Conservation (phyloP, 116 monocot species). For the Cymodocea nodosa region DNA sequence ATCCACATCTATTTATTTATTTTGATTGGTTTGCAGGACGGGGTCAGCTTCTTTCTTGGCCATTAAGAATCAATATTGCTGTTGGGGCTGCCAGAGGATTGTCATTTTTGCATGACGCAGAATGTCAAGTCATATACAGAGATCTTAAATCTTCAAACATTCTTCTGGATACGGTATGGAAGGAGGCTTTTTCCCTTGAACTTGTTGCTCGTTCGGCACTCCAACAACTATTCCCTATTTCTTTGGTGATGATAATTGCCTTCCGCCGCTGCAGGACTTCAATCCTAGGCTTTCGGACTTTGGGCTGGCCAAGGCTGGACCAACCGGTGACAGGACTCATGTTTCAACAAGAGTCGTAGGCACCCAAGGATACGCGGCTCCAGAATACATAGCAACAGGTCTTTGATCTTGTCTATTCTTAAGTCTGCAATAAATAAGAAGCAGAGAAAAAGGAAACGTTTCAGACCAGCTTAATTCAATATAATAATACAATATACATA, state of each 20-base stretch:
- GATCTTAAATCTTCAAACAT: constrained; percentile 75
- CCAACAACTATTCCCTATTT: not conserved
- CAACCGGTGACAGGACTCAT: constrained; percentile 59
- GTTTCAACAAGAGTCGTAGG: constrained; percentile 64
- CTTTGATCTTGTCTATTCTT: too few species aligned
- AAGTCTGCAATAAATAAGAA: too few species aligned
- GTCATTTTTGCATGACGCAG: constrained; percentile 47
- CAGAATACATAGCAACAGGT: constrained; percentile 77
- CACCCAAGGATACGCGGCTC: constrained; percentile 75
- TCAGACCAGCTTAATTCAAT: too few species aligned
- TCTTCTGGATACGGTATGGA: constrained; percentile 57
- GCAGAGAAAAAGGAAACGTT: too few species aligned
- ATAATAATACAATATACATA: not conserved
- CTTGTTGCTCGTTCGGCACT: not conserved
- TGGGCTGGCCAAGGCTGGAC: constrained; percentile 73
- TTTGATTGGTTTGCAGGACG: constrained; percentile 28
- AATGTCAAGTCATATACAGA: constrained; percentile 55
- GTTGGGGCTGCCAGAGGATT: constrained; percentile 59
- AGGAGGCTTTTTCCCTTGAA: not conserved
- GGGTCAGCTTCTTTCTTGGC: constrained; percentile 61
- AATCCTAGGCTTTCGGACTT: constrained; percentile 63
- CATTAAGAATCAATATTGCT: constrained; percentile 52
- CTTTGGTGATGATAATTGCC: not conserved
- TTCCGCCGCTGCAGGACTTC: constrained; percentile 33
- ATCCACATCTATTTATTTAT: too few species aligned